A percentile compares a stretch with the other conserved stretches of the same genome.
Conservation (phyloP, 2,329 filamentous ascomycete species). For the Geosmithia flava region DNA sequence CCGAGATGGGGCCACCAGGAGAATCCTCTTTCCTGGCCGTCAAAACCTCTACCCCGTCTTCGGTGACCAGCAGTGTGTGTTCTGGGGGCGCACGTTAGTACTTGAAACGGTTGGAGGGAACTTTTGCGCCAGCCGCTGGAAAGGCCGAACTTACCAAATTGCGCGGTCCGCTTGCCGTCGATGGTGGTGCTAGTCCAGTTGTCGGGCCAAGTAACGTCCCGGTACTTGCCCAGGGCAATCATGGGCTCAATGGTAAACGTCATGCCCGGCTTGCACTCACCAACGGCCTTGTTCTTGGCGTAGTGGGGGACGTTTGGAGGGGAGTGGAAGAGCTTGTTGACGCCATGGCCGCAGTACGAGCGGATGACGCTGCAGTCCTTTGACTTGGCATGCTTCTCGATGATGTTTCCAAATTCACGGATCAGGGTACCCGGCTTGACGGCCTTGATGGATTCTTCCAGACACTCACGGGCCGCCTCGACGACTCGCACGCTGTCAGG, state of each 20-base stretch:
- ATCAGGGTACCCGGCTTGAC: constrained; percentile 91
- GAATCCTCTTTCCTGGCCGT: constrained; percentile 63
- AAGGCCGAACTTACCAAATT: constrained; percentile 57
- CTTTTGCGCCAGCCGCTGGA: not conserved
- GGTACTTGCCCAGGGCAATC: constrained; percentile 85
- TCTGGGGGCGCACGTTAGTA: constrained; percentile 30
- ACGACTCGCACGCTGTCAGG: constrained; percentile 82
- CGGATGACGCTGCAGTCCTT: constrained; percentile 82
- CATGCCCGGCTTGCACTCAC: constrained; percentile 90
- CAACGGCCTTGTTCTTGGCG: constrained; percentile 95
- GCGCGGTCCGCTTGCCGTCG: constrained; percentile 81
- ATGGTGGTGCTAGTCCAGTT: constrained; percentile 95
- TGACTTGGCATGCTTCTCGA: constrained; percentile 88
- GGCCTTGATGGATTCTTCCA: constrained; percentile 81
- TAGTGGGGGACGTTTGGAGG: constrained; percentile 95
- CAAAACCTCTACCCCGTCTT: constrained; percentile 69
- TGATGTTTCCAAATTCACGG: constrained; percentile 85
- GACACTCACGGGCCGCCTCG: constrained; percentile 77
- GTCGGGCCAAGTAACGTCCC: constrained; percentile 94
- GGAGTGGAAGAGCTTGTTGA: constrained; percentile 88
- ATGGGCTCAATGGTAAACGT: constrained; percentile 99
- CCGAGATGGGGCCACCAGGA: constrained; percentile 59
- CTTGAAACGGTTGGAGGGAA: not conserved
- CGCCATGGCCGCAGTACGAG: constrained; percentile 92
- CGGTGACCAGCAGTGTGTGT: constrained; percentile 74